Evolutionary conservation across 2,329 filamentous ascomycete genomes (phyloP).

Genomic region (Fusarium veterinarium): DNA sequence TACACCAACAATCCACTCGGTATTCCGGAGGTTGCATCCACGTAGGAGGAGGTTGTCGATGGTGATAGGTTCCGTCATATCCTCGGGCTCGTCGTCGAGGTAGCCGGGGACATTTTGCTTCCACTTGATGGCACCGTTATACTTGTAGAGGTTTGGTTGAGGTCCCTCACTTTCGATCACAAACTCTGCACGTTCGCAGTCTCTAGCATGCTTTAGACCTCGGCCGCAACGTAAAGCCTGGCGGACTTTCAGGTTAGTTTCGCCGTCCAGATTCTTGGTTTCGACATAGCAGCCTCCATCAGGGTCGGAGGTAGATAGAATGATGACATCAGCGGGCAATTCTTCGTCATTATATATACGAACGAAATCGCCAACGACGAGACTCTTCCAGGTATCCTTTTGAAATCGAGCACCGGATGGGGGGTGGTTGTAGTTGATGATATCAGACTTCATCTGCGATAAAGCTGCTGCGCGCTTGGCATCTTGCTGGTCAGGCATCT

Average conservation of each 20-base stretch:
- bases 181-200: slow-evolving; percentile 92
- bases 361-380: slow-evolving; percentile 95
- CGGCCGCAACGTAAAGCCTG: slow-evolving; percentile 89
- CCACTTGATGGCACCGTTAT: slow-evolving; percentile 92
- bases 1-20: slow-evolving; percentile 93
- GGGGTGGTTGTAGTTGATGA: slow-evolving; percentile 79
- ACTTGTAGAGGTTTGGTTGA: slow-evolving; percentile 94
- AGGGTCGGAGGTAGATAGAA: slow-evolving; percentile 90
- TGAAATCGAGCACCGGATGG: slow-evolving; percentile 84
- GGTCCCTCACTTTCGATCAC: slow-evolving; percentile 89
- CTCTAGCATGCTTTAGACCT: slow-evolving; percentile 84
- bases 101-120: slow-evolving; percentile 75
- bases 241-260: slow-evolving; percentile 96
- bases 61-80: slow-evolving; percentile 91
- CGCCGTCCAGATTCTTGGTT: slow-evolving; percentile 97
- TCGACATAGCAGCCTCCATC: slow-evolving; percentile 98
- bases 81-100: slow-evolving; percentile 69
- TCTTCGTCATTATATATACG: slow-evolving; percentile 97
- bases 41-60: slow-evolving; percentile 96
- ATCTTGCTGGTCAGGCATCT: slow-evolving; percentile 54
- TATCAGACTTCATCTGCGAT: slow-evolving; percentile 61
- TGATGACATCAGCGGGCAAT: slow-evolving; percentile 91
- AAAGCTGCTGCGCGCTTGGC: slow-evolving; percentile 52
- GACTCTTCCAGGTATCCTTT: slow-evolving; percentile 92
- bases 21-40: slow-evolving; percentile 93